Percentiles rank a stretch among this genome's conserved stretches.
phyloP scores from a whole-genome alignment of 2,329 filamentous ascomycete genomes.

The Mycogone perniciosa region DNA sequence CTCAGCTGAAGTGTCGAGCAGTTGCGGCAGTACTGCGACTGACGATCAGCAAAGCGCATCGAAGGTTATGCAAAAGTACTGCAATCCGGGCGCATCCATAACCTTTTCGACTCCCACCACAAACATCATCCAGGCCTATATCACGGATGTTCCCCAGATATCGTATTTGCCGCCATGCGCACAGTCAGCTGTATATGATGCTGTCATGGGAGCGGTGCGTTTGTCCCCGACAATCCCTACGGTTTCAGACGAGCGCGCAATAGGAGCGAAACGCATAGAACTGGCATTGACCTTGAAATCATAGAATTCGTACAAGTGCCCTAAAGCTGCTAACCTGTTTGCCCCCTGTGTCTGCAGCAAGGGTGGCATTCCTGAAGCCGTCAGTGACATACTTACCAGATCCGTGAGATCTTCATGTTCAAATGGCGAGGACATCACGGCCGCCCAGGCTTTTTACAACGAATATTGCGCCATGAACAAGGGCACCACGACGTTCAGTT shows the following conservation, averaged over 20 bases:
- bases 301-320: conserved; percentile 31
- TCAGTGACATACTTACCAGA: conserved; percentile 38
- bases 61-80: conserved; percentile 42
- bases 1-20: conserved; percentile 33
- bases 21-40: conserved; percentile 40
- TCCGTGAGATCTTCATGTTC: conserved; percentile 40
- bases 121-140: conserved; percentile 39
- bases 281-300: background rate
- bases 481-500: conserved; percentile 44
- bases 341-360: conserved; percentile 49
- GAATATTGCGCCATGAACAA: conserved; percentile 46
- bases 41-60: conserved; percentile 43
- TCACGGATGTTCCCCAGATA: conserved; percentile 42
- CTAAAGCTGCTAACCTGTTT: conserved; percentile 33
- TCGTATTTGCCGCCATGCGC: conserved; percentile 35
- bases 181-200: conserved; percentile 24
- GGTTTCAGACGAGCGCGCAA: background rate
- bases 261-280: background rate
- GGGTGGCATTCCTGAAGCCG: conserved; percentile 38
- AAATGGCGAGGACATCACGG: conserved; percentile 39
- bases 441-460: conserved; percentile 43
- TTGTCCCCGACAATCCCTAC: background rate
- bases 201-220: conserved; percentile 25
- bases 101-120: conserved; percentile 37
- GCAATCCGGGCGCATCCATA: conserved; percentile 34